Conservation (phyloP, 2,329 filamentous ascomycete species). For the Sclerotinia borealis region DNA sequence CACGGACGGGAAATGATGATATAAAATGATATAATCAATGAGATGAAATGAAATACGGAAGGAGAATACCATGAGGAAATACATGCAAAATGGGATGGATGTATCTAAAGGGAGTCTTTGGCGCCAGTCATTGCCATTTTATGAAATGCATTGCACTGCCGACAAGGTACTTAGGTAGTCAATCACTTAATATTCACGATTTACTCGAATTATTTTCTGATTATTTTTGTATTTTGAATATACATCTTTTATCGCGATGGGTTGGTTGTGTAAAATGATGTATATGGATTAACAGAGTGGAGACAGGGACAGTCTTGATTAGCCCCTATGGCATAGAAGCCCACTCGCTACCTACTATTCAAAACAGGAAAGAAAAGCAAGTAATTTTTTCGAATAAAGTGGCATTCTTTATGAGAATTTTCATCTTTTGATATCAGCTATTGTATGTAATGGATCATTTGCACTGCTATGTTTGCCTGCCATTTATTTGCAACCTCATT, state of each 20-base stretch:
- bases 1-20: neutral
- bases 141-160: neutral
- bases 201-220: neutral
- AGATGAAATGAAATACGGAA: neutral
- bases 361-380: neutral
- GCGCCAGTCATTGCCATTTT: neutral
- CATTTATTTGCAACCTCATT: neutral
- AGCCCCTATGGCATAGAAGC: too few species aligned
- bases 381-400: neutral
- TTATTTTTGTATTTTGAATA: neutral
- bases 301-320: too few species aligned
- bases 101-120: neutral
- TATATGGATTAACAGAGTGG: too few species aligned
- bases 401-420: neutral
- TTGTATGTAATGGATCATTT: neutral
- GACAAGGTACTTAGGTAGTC: neutral
- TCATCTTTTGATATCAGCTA: neutral
- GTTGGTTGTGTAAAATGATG: too few species aligned
- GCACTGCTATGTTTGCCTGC: neutral
- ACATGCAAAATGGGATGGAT: neutral
- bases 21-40: neutral
- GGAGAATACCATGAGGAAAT: constrained; percentile 1
- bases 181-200: neutral
- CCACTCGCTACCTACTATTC: neutral
- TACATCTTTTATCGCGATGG: too few species aligned